A percentile compares a stretch with the other conserved stretches of the same genome.
phyloP scores from a whole-genome alignment of 1,284 basidiomycete genomes.

The Coniophora puteana region DNA sequence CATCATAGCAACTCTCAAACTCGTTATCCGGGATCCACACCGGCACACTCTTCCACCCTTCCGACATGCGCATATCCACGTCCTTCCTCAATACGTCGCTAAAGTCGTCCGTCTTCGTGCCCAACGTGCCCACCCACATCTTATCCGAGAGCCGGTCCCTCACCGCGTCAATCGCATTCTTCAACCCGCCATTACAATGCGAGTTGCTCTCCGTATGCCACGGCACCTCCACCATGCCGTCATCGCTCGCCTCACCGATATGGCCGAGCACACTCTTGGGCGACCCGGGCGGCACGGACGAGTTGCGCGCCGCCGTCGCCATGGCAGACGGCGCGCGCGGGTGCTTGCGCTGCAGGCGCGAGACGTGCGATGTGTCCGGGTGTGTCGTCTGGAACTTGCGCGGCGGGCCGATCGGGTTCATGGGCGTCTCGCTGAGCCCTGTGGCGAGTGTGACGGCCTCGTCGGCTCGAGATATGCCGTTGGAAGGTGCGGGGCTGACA shows the following conservation, averaged over 20 bases:
- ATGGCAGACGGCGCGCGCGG: too few species aligned
- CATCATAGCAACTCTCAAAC: conserved; percentile 78
- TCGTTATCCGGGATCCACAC: conserved; percentile 82
- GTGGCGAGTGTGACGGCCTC: conserved; percentile 37
- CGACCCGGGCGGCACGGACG: conserved; percentile 40
- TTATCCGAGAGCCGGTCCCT: conserved; percentile 47
- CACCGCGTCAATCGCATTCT: conserved; percentile 73
- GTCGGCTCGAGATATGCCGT: conserved; percentile 24
- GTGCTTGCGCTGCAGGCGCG: conserved; percentile 39
- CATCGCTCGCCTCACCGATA: too few species aligned
- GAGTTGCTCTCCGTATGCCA: conserved; percentile 66
- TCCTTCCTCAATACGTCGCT: conserved; percentile 50
- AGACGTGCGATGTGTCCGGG: conserved; percentile 27
- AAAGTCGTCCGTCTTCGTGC: conserved; percentile 63
- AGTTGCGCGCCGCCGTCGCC: too few species aligned
- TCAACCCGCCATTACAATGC: conserved; percentile 76
- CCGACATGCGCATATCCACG: conserved; percentile 58
- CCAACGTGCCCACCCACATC: conserved; percentile 81
- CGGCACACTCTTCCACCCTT: conserved; percentile 56
- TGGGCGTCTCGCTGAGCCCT: conserved; percentile 29
- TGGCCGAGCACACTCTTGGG: too few species aligned
- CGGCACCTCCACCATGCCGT: conserved; percentile 21
- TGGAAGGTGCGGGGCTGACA: too few species aligned
- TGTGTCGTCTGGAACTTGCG: conserved; percentile 40
- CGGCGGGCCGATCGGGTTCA: conserved; percentile 17